These are phyloP conservation scores for Rhazya stricta DNA, from an alignment of 257 asterid genomes.

Conservation along the genomic window DNA sequence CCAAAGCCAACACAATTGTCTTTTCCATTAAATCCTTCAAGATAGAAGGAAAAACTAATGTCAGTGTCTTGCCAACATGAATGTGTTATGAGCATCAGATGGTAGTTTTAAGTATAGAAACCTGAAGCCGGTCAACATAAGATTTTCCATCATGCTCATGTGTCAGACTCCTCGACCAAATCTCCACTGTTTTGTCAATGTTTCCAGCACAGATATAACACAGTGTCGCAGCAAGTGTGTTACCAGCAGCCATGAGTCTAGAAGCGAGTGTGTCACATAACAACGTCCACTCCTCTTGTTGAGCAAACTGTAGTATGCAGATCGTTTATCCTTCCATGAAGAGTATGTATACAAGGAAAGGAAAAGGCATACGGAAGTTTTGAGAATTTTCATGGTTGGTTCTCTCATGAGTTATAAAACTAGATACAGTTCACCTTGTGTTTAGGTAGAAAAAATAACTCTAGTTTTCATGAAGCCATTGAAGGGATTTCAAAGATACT, in stretches of 20 bases:
- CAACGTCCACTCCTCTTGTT: conserved; percentile 74
- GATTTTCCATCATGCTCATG: conserved; percentile 68
- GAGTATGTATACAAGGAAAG: background rate
- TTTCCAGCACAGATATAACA: conserved; percentile 95
- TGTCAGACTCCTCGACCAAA: conserved; percentile 80
- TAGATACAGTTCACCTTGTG: background rate
- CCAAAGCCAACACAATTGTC: conserved; percentile 87
- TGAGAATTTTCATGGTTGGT: background rate
- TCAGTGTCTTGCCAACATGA: conserved; percentile 14
- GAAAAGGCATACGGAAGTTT: background rate
- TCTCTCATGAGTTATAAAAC: background rate
- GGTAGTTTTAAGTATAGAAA: conserved; percentile 28
- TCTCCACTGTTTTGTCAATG: conserved; percentile 85
- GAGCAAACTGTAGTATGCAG: conserved; percentile 59
- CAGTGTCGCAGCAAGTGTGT: conserved; percentile 75
- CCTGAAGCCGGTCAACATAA: conserved; percentile 84
- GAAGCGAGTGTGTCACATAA: conserved; percentile 85
- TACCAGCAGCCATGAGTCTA: conserved; percentile 78
- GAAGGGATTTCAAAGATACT: background rate
- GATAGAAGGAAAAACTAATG: conserved; percentile 19
- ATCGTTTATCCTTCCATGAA: background rate
- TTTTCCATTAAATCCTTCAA: conserved; percentile 93
- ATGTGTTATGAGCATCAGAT: conserved; percentile 12
- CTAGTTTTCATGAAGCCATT: background rate
- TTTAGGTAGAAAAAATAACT: background rate